Conservation (phyloP, 2,329 filamentous ascomycete species). For the Aureobasidium lini region DNA sequence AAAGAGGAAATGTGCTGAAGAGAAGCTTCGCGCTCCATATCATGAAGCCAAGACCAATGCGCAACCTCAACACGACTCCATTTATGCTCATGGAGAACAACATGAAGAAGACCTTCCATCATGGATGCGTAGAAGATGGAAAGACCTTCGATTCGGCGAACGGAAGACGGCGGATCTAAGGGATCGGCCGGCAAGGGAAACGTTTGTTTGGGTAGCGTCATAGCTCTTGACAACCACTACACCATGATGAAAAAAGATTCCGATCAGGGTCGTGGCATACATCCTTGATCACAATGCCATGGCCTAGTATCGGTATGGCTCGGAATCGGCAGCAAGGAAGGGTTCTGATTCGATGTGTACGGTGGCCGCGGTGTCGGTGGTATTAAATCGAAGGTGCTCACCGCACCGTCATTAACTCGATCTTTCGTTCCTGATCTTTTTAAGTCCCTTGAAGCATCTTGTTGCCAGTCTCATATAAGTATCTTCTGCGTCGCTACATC, state of each 20-base stretch:
- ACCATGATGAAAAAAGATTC: background rate
- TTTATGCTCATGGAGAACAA: background rate
- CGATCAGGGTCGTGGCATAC: background rate
- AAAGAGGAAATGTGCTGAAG: background rate
- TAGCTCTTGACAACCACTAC: background rate
- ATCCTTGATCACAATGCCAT: background rate
- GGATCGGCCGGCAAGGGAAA: constrained; percentile 1
- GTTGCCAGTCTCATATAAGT: background rate
- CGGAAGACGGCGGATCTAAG: background rate
- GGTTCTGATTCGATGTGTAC: background rate
- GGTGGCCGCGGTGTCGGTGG: background rate
- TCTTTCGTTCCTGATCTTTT: background rate
- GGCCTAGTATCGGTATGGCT: constrained; percentile 1
- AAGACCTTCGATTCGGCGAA: background rate
- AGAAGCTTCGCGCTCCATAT: background rate
- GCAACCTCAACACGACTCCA: background rate
- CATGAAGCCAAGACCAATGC: background rate
- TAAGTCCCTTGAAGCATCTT: background rate
- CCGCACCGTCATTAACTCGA: background rate
- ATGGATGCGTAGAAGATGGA: background rate
- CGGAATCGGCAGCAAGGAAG: background rate
- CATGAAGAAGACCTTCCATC: background rate
- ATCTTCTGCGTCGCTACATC: background rate
- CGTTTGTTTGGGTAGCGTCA: constrained; percentile 2
- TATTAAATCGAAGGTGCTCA: background rate